Conservation (phyloP, 768 basidiomycete genomes). For the Coprinopsis marcescibilis region DNA sequence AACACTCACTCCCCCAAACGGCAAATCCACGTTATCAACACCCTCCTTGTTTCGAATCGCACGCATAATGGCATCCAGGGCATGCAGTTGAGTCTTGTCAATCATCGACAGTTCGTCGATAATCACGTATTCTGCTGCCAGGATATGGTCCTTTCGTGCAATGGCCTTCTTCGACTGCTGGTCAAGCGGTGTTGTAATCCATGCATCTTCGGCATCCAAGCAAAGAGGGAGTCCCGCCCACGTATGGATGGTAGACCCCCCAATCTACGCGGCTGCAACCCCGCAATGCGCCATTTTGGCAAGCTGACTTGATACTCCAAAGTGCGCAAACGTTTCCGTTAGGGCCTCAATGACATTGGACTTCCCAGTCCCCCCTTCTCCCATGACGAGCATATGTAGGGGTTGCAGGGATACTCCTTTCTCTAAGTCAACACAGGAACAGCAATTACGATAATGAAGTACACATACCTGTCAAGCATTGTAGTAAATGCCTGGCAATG, state of each 20-base stretch:
- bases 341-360: slow-evolving; percentile 33
- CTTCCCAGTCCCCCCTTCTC: slow-evolving; percentile 42
- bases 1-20: slow-evolving; percentile 35
- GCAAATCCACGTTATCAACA: not conserved
- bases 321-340: slow-evolving; percentile 24
- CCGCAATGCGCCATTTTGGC: slow-evolving; percentile 35
- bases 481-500: too few relatives aligned
- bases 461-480: too few relatives aligned
- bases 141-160: slow-evolving; percentile 14
- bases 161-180: slow-evolving; percentile 21
- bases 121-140: too few relatives aligned
- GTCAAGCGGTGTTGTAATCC: not conserved
- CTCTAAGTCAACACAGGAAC: too few relatives aligned
- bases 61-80: slow-evolving; percentile 15
- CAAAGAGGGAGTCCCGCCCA: slow-evolving; percentile 5
- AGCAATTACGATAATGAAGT: too few relatives aligned
- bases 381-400: slow-evolving; percentile 32
- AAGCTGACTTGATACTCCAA: slow-evolving; percentile 11
- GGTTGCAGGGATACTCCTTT: slow-evolving; percentile 12
- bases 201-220: not conserved
- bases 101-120: slow-evolving; percentile 41
- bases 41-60: slow-evolving; percentile 4
- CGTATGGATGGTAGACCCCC: not conserved
- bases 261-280: slow-evolving; percentile 13
- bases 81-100: slow-evolving; percentile 16